phyloP scores from a whole-genome alignment of 768 basidiomycete species.

The Serendipita sp. region DNA sequence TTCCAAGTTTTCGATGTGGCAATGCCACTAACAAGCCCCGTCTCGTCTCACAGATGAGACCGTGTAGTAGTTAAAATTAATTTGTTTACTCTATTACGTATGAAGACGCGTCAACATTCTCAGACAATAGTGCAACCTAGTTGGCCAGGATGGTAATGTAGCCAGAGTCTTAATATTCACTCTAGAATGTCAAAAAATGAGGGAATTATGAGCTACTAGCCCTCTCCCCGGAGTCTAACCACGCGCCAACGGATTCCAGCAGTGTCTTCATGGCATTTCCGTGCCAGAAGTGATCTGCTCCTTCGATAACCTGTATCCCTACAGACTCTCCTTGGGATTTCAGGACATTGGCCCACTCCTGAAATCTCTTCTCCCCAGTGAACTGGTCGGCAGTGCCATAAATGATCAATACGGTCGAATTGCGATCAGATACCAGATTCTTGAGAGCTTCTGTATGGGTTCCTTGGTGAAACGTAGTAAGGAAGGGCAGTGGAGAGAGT shows the following conservation, averaged over 20 bases:
- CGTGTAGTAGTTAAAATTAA: too few relatives aligned
- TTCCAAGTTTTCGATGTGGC: too few relatives aligned
- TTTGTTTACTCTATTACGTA: too few relatives aligned
- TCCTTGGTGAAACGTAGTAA: conserved; percentile 50
- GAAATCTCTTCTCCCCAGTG: conserved; percentile 39
- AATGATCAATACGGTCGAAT: conserved; percentile 41
- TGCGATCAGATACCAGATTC: conserved; percentile 30
- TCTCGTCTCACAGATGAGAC: too few relatives aligned
- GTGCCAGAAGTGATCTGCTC: conserved; percentile 55
- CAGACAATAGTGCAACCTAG: too few relatives aligned
- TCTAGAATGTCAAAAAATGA: too few relatives aligned
- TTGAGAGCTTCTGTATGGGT: conserved; percentile 38
- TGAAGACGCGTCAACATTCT: too few relatives aligned
- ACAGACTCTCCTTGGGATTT: conserved; percentile 17
- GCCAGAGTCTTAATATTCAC: too few relatives aligned
- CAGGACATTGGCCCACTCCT: conserved; percentile 35
- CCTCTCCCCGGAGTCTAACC: not conserved
- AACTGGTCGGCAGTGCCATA: conserved; percentile 62
- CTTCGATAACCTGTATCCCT: conserved; percentile 24
- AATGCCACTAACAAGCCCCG: too few relatives aligned
- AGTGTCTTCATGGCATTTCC: not conserved
- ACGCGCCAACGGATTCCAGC: not conserved
- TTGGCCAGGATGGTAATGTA: too few relatives aligned
- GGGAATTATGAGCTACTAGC: not conserved
- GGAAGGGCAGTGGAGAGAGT: conserved; percentile 43